A percentile compares a stretch with the other conserved stretches of the same genome.
Evolutionary conservation across 2,329 filamentous ascomycete species (phyloP).

Genomic region (Xylaria arbuscula): DNA sequence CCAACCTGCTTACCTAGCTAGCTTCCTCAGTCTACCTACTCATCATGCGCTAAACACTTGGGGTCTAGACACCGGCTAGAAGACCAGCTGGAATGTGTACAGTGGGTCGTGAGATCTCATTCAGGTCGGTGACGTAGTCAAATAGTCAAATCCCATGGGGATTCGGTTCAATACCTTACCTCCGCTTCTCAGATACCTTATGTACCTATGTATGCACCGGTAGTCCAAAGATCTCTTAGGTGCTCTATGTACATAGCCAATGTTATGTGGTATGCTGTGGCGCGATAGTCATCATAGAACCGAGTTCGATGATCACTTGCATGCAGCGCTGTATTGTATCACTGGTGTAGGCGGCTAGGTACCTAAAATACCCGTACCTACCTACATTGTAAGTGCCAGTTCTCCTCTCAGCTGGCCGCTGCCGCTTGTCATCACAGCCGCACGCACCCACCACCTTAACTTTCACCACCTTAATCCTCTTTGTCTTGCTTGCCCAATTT

Average conservation of each 20-base stretch:
- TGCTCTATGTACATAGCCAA: not conserved
- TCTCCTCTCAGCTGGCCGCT: not conserved
- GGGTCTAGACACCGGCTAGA: not conserved
- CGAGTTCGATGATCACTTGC: slow-evolving; percentile 14
- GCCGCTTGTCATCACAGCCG: slow-evolving; percentile 9
- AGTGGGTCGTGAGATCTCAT: slow-evolving; percentile 1
- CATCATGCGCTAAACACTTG: not conserved
- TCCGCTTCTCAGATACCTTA: no score
- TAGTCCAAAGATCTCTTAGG: no score
- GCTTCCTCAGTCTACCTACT: not conserved
- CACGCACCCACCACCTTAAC: not conserved
- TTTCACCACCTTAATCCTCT: not conserved
- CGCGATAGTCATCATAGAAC: not conserved
- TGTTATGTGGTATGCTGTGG: slow-evolving; percentile 1
- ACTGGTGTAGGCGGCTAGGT: not conserved
- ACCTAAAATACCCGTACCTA: no score
- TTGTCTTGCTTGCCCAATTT: slow-evolving; percentile 22
- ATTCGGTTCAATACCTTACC: not conserved
- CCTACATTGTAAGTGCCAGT: not conserved
- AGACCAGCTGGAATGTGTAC: not conserved
- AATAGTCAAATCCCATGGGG: not conserved
- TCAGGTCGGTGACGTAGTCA: slow-evolving; percentile 19
- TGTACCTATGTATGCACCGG: no score
- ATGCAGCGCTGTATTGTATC: slow-evolving; percentile 1
- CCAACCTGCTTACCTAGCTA: no score